Conservation (phyloP, 2,329 filamentous ascomycete genomes). For the Talaromyces sp. region DNA sequence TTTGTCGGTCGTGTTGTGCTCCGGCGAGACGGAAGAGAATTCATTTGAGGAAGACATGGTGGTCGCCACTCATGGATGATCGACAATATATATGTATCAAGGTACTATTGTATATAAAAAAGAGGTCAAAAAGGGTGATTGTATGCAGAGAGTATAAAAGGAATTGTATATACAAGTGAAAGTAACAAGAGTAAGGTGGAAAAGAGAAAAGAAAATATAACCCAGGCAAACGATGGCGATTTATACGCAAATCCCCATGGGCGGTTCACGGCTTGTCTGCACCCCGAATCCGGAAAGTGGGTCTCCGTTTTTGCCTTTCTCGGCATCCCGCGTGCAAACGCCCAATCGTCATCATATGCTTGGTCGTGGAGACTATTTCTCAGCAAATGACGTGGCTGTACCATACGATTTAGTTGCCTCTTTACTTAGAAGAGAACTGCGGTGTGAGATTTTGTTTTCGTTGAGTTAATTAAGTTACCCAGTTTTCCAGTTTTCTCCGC, state of each 20-base stretch:
- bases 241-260: neutral
- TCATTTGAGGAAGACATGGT: slow-evolving; percentile 1
- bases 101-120: too few species aligned
- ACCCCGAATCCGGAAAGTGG: neutral
- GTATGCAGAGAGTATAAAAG: too few species aligned
- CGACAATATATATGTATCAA: neutral
- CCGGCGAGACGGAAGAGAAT: neutral
- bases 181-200: neutral
- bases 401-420: neutral
- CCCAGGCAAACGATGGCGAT: neutral
- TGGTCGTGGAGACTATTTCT: neutral
- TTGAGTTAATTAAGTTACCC: neutral
- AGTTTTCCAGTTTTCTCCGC: neutral
- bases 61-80: neutral
- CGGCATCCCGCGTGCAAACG: neutral
- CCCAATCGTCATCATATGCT: neutral
- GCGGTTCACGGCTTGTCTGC: neutral
- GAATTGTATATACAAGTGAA: too few species aligned
- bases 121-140: too few species aligned
- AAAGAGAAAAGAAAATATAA: neutral
- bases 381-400: neutral
- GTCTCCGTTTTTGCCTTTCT: neutral
- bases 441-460: neutral
- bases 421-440: neutral
- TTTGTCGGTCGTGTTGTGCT: slow-evolving; percentile 1